phyloP scores from a whole-genome alignment of 768 basidiomycete species.

The Trichaptum fuscoviolaceum region DNA sequence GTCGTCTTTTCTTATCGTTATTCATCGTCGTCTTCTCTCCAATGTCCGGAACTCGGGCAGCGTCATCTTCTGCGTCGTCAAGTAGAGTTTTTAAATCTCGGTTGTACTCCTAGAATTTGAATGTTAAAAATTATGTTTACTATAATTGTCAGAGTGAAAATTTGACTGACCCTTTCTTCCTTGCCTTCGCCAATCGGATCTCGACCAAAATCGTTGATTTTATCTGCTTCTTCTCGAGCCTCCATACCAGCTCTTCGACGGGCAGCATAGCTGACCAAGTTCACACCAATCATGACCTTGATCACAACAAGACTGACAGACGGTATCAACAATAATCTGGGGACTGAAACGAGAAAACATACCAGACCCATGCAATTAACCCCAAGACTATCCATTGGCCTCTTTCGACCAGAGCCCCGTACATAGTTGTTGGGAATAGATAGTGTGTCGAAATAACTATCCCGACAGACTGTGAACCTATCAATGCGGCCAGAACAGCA shows the following conservation, averaged over 20 bases:
- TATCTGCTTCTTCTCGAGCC: conserved; percentile 57
- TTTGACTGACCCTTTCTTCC: conserved; percentile 65
- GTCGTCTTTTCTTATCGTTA: conserved; percentile 46
- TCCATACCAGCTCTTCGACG: conserved; percentile 74
- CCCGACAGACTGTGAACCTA: conserved; percentile 66
- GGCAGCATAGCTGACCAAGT: conserved; percentile 80
- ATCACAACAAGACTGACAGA: conserved; percentile 65
- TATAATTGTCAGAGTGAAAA: neutral
- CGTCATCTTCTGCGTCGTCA: conserved; percentile 66
- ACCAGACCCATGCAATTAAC: conserved; percentile 83
- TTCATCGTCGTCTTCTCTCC: conserved; percentile 42
- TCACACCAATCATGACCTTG: conserved; percentile 90
- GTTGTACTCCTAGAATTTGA: conserved; percentile 61
- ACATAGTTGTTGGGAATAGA: conserved; percentile 25
- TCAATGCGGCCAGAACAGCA: conserved; percentile 74
- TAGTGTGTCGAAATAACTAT: conserved; percentile 50
- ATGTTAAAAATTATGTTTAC: neutral
- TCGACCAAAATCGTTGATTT: conserved; percentile 83
- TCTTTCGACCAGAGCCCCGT: conserved; percentile 46
- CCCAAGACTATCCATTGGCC: conserved; percentile 63
- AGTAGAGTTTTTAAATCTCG: conserved; percentile 70
- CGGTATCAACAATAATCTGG: neutral
- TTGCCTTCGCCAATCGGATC: conserved; percentile 86
- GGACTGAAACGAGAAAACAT: conserved; percentile 20
- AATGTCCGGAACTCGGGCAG: conserved; percentile 60